Base-by-base conservation (phyloP, 768 basidiomycete species). In the Cystobasidium onofrii region DNA sequence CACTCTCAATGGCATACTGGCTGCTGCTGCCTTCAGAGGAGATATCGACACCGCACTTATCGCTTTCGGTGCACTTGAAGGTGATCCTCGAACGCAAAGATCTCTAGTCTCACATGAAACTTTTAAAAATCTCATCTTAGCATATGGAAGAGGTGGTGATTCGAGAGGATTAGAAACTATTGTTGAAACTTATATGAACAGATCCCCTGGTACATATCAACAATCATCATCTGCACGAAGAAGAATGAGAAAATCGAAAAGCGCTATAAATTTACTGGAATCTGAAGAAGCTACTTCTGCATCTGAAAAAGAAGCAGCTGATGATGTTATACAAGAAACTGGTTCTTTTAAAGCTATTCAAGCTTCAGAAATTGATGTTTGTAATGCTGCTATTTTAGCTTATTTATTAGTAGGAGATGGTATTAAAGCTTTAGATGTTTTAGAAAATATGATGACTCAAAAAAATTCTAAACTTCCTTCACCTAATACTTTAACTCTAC, bases 41-140 rank as follows among this genome's bases (percentile, higher is more conserved):
- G 69, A 71, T 36, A 60, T 71, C 54, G 69, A 71, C n/a, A 71
- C 69, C 20, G 69, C 52, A 25, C 69, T 71, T 1, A 20, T 36
- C 10, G 55, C 55, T 18, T 71, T 71, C 39, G 69, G 69, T 27
- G 29, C 33, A 10, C 69, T 71, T 6, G 69, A 71, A 44, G 69
- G 52, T 34, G 61, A n/a, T n/a, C 63, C 63, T 31, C 15, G 69
- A 25, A 15, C 52, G 2, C 15, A 36, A n/a, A 55, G 54, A n/a
- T 61, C 57, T 55, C 29, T 33, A 27, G 54, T 52, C 9, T 27
- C 50, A 31, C 29, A 25, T 31, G 34, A 23, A 27, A 36, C 33
- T 36, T 71, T 71, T 27, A 46, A 55, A 54, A 27, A 55, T 44
- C 55, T 71, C 20, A 27, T 71, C 2, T 20, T 39, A 27, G 39